phyloP scores from a whole-genome alignment of 495 filamentous ascomycete species.

The Corynascus novoguineensis region DNA sequence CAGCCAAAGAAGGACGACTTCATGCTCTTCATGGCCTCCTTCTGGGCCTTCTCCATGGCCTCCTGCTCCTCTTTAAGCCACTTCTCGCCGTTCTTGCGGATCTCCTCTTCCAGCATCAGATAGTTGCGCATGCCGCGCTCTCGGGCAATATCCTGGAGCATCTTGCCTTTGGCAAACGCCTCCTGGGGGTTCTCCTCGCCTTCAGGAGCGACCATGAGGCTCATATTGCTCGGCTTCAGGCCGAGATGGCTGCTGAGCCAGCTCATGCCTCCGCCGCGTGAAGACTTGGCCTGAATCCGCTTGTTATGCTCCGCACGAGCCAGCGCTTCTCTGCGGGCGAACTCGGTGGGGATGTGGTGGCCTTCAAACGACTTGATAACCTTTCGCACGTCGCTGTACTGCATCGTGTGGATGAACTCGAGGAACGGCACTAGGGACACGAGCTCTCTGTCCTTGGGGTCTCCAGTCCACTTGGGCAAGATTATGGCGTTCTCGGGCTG shows the following conservation, averaged over 20 bases:
- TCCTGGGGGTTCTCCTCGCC: slow-evolving; percentile 66
- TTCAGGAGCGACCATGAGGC: slow-evolving; percentile 49
- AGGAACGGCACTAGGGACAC: slow-evolving; percentile 90
- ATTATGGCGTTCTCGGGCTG: slow-evolving; percentile 95
- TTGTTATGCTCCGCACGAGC: slow-evolving; percentile 75
- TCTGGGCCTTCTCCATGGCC: slow-evolving; percentile 74
- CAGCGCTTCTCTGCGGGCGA: slow-evolving; percentile 77
- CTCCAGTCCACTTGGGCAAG: slow-evolving; percentile 81
- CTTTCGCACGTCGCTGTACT: slow-evolving; percentile 73
- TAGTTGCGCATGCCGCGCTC: slow-evolving; percentile 89
- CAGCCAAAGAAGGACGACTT: slow-evolving; percentile 46
- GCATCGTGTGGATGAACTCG: slow-evolving; percentile 94
- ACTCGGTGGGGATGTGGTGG: slow-evolving; percentile 78
- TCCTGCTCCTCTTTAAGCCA: slow-evolving; percentile 89
- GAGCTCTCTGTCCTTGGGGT: slow-evolving; percentile 73
- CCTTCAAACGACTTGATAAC: slow-evolving; percentile 86
- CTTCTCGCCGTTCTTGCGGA: slow-evolving; percentile 84
- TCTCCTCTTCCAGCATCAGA: slow-evolving; percentile 78
- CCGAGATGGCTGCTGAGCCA: slow-evolving; percentile 67
- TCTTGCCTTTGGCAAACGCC: slow-evolving; percentile 82
- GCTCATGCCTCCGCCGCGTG: slow-evolving; percentile 49
- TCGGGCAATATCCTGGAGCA: slow-evolving; percentile 85
- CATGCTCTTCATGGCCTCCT: slow-evolving; percentile 85
- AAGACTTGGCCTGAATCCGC: slow-evolving; percentile 60
- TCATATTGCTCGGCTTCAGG: slow-evolving; percentile 57